Percentiles rank a stretch among this genome's conserved stretches.
Evolutionary conservation across 2,329 filamentous ascomycete species (phyloP).

Genomic region (Pseudonectria foliicola): DNA sequence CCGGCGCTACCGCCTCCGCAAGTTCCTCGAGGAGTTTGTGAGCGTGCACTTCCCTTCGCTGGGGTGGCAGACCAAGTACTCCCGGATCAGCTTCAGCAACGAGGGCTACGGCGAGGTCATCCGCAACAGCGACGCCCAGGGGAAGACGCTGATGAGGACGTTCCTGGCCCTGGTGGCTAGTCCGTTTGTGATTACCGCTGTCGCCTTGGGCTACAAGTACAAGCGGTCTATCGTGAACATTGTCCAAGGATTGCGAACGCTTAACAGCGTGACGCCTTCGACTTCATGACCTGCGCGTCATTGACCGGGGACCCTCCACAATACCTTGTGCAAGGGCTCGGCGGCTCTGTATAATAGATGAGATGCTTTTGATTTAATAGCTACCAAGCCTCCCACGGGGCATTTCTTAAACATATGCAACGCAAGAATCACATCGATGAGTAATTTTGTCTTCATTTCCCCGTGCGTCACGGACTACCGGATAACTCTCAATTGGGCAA

Average conservation of each 20-base stretch:
- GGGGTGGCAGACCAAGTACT: slow-evolving; percentile 91
- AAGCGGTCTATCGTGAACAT: slow-evolving; percentile 16
- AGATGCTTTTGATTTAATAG: too few relatives aligned
- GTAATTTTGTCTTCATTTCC: too few relatives aligned
- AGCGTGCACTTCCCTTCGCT: slow-evolving; percentile 67
- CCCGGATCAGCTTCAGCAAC: slow-evolving; percentile 87
- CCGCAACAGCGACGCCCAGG: slow-evolving; percentile 61
- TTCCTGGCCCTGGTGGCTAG: slow-evolving; percentile 32
- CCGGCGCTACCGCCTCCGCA: slow-evolving; percentile 69
- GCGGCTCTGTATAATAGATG: too few relatives aligned
- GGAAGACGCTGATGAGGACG: slow-evolving; percentile 46
- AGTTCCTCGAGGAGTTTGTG: slow-evolving; percentile 78
- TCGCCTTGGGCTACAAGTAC: slow-evolving; percentile 21
- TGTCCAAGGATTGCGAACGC: slow-evolving; percentile 11
- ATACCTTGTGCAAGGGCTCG: too few relatives aligned
- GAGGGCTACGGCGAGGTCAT: slow-evolving; percentile 83
- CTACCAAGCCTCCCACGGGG: too few relatives aligned
- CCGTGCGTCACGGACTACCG: too few relatives aligned
- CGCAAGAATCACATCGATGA: too few relatives aligned
- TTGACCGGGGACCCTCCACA: too few relatives aligned
- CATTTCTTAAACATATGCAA: too few relatives aligned
- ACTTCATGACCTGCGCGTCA: too few relatives aligned
- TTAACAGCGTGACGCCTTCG: slow-evolving; percentile 4
- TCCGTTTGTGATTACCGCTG: slow-evolving; percentile 21
- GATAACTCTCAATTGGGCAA: too few relatives aligned